These are phyloP conservation scores for Pseudotsuga menziesii DNA, from an alignment of 75 land plant species.

Conservation along the genomic window DNA sequence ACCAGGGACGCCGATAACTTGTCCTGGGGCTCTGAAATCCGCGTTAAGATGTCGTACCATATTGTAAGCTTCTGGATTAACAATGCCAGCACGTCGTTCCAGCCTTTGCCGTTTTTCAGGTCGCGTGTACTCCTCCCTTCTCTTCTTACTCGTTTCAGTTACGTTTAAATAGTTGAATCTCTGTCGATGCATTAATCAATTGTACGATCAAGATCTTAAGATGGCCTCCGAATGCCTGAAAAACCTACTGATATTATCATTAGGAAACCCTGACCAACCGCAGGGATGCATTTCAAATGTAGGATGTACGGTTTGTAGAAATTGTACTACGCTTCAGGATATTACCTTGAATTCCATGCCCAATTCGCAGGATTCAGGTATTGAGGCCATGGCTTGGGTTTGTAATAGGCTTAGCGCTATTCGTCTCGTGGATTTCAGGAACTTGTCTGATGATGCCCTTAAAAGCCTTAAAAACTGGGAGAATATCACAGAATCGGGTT, in stretches of 20 bases:
- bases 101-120: too few relatives aligned
- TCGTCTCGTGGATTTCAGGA: constrained; percentile 14
- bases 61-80: too few relatives aligned
- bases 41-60: too few relatives aligned
- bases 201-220: constrained; percentile 22
- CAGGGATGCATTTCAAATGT: constrained; percentile 22
- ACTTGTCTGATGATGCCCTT: constrained; percentile 19
- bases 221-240: constrained; percentile 9
- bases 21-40: too few relatives aligned
- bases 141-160: constrained; percentile 10
- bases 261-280: constrained; percentile 18
- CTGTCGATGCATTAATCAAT: constrained; percentile 16
- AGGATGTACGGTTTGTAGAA: constrained; percentile 18
- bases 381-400: constrained; percentile 12
- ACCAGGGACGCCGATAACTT: too few relatives aligned
- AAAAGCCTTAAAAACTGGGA: constrained; percentile 14
- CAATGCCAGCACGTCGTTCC: too few relatives aligned
- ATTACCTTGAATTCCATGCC: constrained; percentile 18
- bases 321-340: constrained; percentile 13
- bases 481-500: constrained; percentile 20
- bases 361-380: constrained; percentile 16
- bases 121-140: constrained; percentile 7
- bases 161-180: constrained; percentile 19
- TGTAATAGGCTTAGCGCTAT: constrained; percentile 15
- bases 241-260: background rate